A percentile compares a stretch with the other conserved stretches of the same genome.
phyloP scores from a whole-genome alignment of 306 rosid genomes.

The Prunus mume region DNA sequence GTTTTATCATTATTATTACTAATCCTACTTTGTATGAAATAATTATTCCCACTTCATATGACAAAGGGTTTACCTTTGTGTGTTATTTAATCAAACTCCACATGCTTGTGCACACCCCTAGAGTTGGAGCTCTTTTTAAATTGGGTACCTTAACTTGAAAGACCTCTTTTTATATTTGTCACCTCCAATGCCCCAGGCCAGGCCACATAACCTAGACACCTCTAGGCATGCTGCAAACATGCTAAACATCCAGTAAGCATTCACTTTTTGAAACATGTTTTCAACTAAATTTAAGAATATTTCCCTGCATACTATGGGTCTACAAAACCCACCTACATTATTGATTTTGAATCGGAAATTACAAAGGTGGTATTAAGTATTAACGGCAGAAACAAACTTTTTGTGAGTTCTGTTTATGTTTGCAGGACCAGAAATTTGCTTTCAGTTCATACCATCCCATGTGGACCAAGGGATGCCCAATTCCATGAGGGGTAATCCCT shows the following conservation, averaged over 20 bases:
- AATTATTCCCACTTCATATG: neutral
- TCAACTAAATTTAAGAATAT: neutral
- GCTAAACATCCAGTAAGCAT: neutral
- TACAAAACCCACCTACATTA: neutral
- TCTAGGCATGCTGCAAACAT: neutral
- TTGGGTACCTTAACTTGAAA: too few relatives aligned
- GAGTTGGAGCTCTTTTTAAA: neutral
- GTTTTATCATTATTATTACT: neutral
- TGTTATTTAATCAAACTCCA: neutral
- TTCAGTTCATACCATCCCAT: too few relatives aligned
- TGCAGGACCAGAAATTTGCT: too few relatives aligned
- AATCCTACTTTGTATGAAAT: neutral
- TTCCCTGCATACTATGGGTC: neutral
- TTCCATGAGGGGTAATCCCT: too few relatives aligned
- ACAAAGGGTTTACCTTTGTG: neutral
- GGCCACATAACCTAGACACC: neutral
- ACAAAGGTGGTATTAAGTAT: too few relatives aligned
- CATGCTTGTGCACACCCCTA: neutral
- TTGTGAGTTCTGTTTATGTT: too few relatives aligned
- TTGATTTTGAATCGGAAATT: too few relatives aligned
- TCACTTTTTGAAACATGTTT: neutral
- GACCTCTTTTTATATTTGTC: neutral
- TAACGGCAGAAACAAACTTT: too few relatives aligned
- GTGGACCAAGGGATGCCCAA: too few relatives aligned
- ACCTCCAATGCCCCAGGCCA: neutral